phyloP scores from a whole-genome alignment of 371 early-diverging fungal genomes.

The Homolaphlyctis polyrhiza region DNA sequence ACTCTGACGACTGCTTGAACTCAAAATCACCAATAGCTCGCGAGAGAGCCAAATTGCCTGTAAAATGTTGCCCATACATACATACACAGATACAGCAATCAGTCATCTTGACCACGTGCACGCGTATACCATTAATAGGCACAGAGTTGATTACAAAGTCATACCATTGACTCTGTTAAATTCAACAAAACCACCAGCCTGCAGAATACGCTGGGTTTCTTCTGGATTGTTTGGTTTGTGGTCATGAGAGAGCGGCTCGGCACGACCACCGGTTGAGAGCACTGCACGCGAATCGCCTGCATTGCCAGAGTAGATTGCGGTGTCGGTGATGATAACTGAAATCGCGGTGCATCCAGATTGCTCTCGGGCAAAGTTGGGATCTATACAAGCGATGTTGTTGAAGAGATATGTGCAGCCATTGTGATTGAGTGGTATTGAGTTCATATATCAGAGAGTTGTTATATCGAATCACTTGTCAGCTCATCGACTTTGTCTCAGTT shows the following conservation, averaged over 20 bases:
- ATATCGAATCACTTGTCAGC: background rate
- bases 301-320: conserved; percentile 66
- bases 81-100: background rate
- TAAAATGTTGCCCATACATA: background rate
- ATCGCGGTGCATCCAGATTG: conserved; percentile 96
- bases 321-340: conserved; percentile 70
- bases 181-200: conserved; percentile 93
- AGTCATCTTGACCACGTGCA: background rate
- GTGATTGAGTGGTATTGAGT: conserved; percentile 11
- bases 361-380: conserved; percentile 63
- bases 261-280: conserved; percentile 59
- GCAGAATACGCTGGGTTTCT: conserved; percentile 75
- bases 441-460: background rate
- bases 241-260: conserved; percentile 78
- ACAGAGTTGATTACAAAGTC: background rate
- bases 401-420: too few relatives aligned
- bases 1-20: conserved; percentile 70
- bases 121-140: background rate
- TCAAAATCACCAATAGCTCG: conserved; percentile 97
- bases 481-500: too few relatives aligned
- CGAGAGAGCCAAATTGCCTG: conserved; percentile 87
- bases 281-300: conserved; percentile 95
- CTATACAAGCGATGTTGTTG: too few relatives aligned
- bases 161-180: conserved; percentile 93
- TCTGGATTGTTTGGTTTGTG: conserved; percentile 86